These are phyloP conservation scores for Cercospora nicotianae DNA, from an alignment of 2,329 filamentous ascomycete species.

Conservation along the genomic window DNA sequence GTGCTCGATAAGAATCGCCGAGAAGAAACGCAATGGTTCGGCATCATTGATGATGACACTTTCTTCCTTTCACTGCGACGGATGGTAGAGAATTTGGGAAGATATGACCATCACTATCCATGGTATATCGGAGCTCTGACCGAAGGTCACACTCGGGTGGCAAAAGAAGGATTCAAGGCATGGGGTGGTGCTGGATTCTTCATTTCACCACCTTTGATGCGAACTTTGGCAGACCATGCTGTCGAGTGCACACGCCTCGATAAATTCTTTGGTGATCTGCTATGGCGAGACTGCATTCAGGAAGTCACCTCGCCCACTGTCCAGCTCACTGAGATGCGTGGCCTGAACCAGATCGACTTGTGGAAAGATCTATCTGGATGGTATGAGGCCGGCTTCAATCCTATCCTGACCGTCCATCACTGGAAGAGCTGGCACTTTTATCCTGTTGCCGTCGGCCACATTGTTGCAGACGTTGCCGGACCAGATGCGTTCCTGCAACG, in stretches of 20 bases:
- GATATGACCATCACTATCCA: constrained; percentile 24
- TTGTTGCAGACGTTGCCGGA: constrained; percentile 31
- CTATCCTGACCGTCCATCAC: constrained; percentile 33
- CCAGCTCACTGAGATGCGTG: constrained; percentile 30
- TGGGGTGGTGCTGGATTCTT: constrained; percentile 36
- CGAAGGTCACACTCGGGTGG: constrained; percentile 31
- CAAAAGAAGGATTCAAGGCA: constrained; percentile 34
- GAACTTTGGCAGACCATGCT: constrained; percentile 26
- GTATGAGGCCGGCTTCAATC: constrained; percentile 32
- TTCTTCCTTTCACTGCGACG: constrained; percentile 33
- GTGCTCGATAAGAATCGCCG: constrained; percentile 24
- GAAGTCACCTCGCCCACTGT: constrained; percentile 32
- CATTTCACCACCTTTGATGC: constrained; percentile 32
- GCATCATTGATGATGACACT: constrained; percentile 35
- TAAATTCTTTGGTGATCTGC: constrained; percentile 30
- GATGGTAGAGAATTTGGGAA: constrained; percentile 26
- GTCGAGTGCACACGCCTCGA: constrained; percentile 28
- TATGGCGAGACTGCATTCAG: constrained; percentile 34
- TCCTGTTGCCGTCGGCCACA: constrained; percentile 27
- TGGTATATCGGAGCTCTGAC: constrained; percentile 34
- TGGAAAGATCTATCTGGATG: constrained; percentile 33
- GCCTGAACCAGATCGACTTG: constrained; percentile 34
- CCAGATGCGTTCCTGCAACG: constrained; percentile 33
- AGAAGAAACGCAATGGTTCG: constrained; percentile 31
- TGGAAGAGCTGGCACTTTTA: constrained; percentile 36